Evolutionary conservation across 2,329 filamentous ascomycete genomes (phyloP).

Genomic region (Ascocoryne sarcoides): DNA sequence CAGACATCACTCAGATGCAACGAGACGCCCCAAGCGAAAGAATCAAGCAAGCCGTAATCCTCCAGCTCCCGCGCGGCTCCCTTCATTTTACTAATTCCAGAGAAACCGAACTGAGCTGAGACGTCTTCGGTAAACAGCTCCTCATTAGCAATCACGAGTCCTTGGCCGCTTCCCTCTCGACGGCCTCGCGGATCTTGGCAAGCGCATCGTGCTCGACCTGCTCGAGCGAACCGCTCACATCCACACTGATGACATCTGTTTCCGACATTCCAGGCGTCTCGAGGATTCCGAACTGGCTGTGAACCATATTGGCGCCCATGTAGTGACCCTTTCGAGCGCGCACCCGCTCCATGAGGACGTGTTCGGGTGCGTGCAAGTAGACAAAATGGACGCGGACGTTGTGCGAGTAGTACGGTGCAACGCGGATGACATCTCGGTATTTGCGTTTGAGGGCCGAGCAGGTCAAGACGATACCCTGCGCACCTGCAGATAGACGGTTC

Average conservation of each 20-base stretch:
- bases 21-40: background rate
- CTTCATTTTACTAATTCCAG: background rate
- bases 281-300: conserved; percentile 81
- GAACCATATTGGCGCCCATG: conserved; percentile 94
- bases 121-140: background rate
- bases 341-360: conserved; percentile 68
- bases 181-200: conserved; percentile 36
- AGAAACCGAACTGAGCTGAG: background rate
- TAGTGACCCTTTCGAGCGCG: conserved; percentile 72
- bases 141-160: background rate
- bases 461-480: conserved; percentile 78
- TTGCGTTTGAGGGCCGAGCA: conserved; percentile 96
- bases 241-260: conserved; percentile 61
- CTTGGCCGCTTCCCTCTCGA: conserved; percentile 4
- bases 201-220: conserved; percentile 54
- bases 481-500: conserved; percentile 41
- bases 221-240: conserved; percentile 51
- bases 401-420: conserved; percentile 67
- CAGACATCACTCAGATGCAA: background rate
- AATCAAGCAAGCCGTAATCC: background rate
- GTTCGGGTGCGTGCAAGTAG: conserved; percentile 73
- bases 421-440: conserved; percentile 85
- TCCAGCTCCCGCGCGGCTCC: background rate
- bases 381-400: conserved; percentile 82
- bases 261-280: conserved; percentile 70